phyloP scores from a whole-genome alignment of 2,329 filamentous ascomycete genomes.

The Conoideocrella luteorostrata region DNA sequence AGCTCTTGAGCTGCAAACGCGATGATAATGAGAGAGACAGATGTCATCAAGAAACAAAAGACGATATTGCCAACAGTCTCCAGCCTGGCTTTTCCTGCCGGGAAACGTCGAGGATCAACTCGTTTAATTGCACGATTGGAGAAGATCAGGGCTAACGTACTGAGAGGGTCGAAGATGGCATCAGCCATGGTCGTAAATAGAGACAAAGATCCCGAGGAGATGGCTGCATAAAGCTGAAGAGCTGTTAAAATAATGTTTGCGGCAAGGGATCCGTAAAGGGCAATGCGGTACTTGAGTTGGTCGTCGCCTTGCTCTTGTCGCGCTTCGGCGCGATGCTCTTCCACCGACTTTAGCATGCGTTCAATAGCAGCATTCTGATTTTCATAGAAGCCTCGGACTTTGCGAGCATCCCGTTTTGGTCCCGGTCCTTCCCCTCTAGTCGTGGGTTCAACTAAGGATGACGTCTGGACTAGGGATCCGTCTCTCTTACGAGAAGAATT shows the following conservation, averaged over 20 bases:
- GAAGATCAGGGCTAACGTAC: conserved; percentile 80
- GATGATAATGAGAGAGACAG: conserved; percentile 87
- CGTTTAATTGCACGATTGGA: conserved; percentile 81
- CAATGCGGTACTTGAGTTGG: conserved; percentile 66
- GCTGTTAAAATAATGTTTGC: conserved; percentile 75
- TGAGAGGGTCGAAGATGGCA: conserved; percentile 85
- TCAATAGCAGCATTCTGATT: conserved; percentile 91
- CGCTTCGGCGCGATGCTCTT: conserved; percentile 80
- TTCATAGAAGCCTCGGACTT: conserved; percentile 77
- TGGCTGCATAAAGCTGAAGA: conserved; percentile 84
- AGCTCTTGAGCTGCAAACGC: conserved; percentile 77
- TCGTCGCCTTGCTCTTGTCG: conserved; percentile 75
- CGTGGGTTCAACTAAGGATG: background rate
- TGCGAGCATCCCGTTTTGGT: conserved; percentile 36
- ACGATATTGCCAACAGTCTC: conserved; percentile 94
- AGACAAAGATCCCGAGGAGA: conserved; percentile 82
- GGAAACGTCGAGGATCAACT: conserved; percentile 81
- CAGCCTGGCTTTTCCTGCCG: conserved; percentile 86
- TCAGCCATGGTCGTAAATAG: conserved; percentile 98
- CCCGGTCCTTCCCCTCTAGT: conserved; percentile 9
- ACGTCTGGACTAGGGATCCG: conserved; percentile 20
- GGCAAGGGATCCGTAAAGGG: conserved; percentile 60
- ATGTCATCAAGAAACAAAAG: conserved; percentile 93
- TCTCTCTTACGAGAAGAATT: conserved; percentile 74
- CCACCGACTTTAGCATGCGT: conserved; percentile 83